phyloP scores from a whole-genome alignment of 805 yeast species.

The Nakazawaea ishiwadae region DNA sequence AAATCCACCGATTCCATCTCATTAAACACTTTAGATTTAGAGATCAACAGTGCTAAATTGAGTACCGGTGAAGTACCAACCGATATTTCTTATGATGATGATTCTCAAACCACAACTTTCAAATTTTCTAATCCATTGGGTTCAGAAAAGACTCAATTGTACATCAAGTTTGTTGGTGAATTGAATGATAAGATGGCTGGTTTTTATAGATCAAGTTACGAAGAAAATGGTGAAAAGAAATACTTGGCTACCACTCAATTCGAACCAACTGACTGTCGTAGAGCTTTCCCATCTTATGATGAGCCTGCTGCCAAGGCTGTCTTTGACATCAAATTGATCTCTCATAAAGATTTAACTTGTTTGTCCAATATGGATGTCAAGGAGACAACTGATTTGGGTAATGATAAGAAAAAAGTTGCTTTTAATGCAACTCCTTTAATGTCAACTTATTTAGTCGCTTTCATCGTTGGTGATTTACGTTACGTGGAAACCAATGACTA shows the following conservation, averaged over 20 bases:
- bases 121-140: background rate
- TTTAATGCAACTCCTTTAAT: slow-evolving; percentile 78
- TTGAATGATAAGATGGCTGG: slow-evolving; percentile 81
- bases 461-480: slow-evolving; percentile 75
- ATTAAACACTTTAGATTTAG: slow-evolving; percentile 64
- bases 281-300: slow-evolving; percentile 85
- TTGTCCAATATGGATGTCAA: slow-evolving; percentile 68
- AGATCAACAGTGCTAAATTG: slow-evolving; percentile 44
- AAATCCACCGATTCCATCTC: slow-evolving; percentile 35
- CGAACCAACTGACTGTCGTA: slow-evolving; percentile 83
- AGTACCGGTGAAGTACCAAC: slow-evolving; percentile 21
- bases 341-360: slow-evolving; percentile 50
- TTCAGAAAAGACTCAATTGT: slow-evolving; percentile 31
- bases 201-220: slow-evolving; percentile 68
- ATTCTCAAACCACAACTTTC: slow-evolving; percentile 30
- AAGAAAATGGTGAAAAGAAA: slow-evolving; percentile 56
- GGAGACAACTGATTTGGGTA: slow-evolving; percentile 37
- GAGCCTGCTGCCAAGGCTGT: slow-evolving; percentile 79
- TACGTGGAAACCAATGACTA: slow-evolving; percentile 54
- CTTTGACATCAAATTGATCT: slow-evolving; percentile 59
- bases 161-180: slow-evolving; percentile 52
- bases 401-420: slow-evolving; percentile 46
- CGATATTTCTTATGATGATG: slow-evolving; percentile 28
- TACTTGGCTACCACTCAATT: slow-evolving; percentile 81
- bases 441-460: slow-evolving; percentile 84